Conservation (phyloP, 2,329 filamentous ascomycete species). For the Sporothrix inflata region DNA sequence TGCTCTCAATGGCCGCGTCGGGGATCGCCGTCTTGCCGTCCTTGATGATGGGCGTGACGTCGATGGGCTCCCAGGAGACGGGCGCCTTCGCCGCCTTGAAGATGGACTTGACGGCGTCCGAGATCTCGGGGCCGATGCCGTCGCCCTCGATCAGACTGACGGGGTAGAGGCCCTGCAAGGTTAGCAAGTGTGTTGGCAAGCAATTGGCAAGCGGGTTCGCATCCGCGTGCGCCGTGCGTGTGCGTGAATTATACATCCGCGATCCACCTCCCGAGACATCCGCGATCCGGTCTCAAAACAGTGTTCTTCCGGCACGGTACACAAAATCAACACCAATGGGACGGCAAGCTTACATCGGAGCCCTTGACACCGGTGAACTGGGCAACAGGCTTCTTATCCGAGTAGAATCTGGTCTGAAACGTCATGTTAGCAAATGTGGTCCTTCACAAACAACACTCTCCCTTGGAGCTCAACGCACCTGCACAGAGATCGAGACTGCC, state of each 20-base stretch:
- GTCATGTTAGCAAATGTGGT: not conserved
- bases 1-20: slow-evolving; percentile 88
- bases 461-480: slow-evolving; percentile 55
- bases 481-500: slow-evolving; percentile 52
- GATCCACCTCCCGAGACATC: slow-evolving; percentile 13
- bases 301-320: not conserved
- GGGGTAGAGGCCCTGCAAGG: slow-evolving; percentile 80
- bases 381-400: slow-evolving; percentile 75
- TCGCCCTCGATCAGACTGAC: slow-evolving; percentile 99
- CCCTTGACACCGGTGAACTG: slow-evolving; percentile 93
- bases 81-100: slow-evolving; percentile 93
- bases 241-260: slow-evolving; percentile 48
- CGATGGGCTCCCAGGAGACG: slow-evolving; percentile 95
- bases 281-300: not conserved
- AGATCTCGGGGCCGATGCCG: slow-evolving; percentile 97
- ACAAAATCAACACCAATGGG: not conserved
- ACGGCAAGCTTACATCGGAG: slow-evolving; percentile 67
- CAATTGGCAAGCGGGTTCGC: not conserved
- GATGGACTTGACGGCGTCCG: slow-evolving; percentile 98
- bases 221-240: not conserved
- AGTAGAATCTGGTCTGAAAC: slow-evolving; percentile 54
- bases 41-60: slow-evolving; percentile 91
- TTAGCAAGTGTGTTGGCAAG: not conserved
- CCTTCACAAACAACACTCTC: not conserved
- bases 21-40: slow-evolving; percentile 96